Percentiles rank a stretch among this genome's conserved stretches.
Conservation (phyloP, 2,329 filamentous ascomycete species). For the Aspergillus brasiliensis region DNA sequence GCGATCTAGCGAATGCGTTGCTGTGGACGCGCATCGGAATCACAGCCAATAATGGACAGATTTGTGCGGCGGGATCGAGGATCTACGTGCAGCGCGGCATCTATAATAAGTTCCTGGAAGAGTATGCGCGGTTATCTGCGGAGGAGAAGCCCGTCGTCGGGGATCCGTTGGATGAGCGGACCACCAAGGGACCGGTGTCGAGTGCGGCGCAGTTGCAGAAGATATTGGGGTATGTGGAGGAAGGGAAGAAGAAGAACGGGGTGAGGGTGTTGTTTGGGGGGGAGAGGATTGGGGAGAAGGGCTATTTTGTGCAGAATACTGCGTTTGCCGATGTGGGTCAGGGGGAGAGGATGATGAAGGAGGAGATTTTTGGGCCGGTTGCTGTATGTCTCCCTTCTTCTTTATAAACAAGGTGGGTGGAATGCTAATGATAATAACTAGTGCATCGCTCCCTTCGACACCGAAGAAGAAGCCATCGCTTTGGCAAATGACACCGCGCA, state of each 20-base stretch:
- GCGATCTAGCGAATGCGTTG: conserved; percentile 35
- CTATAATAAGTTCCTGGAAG: conserved; percentile 33
- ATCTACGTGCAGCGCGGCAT: conserved; percentile 38
- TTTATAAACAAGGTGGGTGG: not conserved
- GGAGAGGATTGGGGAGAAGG: conserved; percentile 35
- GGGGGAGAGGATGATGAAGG: conserved; percentile 50
- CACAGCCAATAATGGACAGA: conserved; percentile 35
- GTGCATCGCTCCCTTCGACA: conserved; percentile 61
- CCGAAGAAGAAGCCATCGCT: conserved; percentile 59
- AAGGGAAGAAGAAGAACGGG: conserved; percentile 25
- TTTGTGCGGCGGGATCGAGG: conserved; percentile 34
- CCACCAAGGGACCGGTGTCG: conserved; percentile 28
- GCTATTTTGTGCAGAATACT: conserved; percentile 66
- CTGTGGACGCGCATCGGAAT: conserved; percentile 34
- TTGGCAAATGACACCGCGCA: conserved; percentile 56
- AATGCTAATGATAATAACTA: conserved; percentile 7
- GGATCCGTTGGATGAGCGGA: conserved; percentile 23
- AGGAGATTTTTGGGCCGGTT: conserved; percentile 64
- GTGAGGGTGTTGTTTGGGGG: conserved; percentile 28
- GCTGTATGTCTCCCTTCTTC: conserved; percentile 29
- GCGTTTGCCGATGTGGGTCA: conserved; percentile 55
- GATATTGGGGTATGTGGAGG: conserved; percentile 26
- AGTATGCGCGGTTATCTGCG: conserved; percentile 50
- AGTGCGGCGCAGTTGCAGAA: conserved; percentile 24
- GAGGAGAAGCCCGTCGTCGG: conserved; percentile 49